phyloP scores from a whole-genome alignment of 179 eudicot genomes.

The Patellifolia procumbens region DNA sequence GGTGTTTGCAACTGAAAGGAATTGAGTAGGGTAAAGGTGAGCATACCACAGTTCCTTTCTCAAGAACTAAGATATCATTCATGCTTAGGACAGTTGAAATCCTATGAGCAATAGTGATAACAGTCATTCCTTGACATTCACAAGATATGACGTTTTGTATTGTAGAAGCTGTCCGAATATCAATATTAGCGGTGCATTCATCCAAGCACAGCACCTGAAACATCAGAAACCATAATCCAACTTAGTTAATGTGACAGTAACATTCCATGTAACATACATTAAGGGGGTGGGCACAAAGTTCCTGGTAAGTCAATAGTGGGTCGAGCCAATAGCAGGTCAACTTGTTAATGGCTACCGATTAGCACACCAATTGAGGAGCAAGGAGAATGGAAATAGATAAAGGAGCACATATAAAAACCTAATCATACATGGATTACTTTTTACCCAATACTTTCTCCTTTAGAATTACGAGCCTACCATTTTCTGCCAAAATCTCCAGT shows the following conservation, averaged over 20 bases:
- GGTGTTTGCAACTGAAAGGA: background rate
- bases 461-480: no score
- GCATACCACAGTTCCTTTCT: constrained; percentile 85
- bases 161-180: constrained; percentile 74
- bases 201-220: constrained; percentile 87
- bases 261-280: background rate
- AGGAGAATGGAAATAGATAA: no score
- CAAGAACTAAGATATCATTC: constrained; percentile 82
- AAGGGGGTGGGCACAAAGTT: background rate
- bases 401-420: no score
- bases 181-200: constrained; percentile 97
- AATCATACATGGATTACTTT: no score
- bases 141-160: constrained; percentile 70
- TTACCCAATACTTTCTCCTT: no score
- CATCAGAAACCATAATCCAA: constrained; percentile 9
- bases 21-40: background rate
- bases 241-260: background rate
- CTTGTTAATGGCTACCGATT: no score
- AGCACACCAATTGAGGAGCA: no score
- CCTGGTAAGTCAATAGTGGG: background rate
- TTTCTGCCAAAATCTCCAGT: no score
- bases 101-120: constrained; percentile 95
- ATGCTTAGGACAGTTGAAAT: constrained; percentile 82
- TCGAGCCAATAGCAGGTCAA: no score
- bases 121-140: constrained; percentile 80